Percentiles rank a stretch among this genome's conserved stretches.
phyloP scores from a whole-genome alignment of 805 yeast genomes.

The Kuraishia ogatae region DNA sequence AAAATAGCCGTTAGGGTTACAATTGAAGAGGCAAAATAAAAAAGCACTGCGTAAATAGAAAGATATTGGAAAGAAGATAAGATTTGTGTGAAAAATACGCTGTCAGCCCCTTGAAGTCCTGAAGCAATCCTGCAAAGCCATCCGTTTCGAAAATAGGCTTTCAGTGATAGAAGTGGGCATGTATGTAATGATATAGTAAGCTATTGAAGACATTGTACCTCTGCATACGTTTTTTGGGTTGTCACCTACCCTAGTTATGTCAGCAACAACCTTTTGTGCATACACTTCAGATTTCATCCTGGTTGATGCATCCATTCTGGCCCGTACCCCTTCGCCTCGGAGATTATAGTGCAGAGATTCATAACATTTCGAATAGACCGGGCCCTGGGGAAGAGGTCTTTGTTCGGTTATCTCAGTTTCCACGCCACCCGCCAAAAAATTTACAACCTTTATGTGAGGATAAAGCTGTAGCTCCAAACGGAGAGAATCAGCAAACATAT shows the following conservation, averaged over 20 bases:
- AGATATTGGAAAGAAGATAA: too few relatives aligned
- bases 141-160: neutral
- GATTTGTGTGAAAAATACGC: too few relatives aligned
- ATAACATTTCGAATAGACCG: neutral
- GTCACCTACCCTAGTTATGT: constrained; percentile 20
- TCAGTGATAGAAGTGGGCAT: neutral
- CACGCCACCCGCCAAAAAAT: constrained; percentile 71
- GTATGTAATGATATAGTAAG: neutral
- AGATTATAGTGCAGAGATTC: constrained; percentile 43
- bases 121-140: neutral
- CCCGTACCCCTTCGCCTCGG: constrained; percentile 41
- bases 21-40: too few relatives aligned
- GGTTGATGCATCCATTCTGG: constrained; percentile 54
- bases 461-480: constrained; percentile 64
- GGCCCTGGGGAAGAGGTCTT: constrained; percentile 39
- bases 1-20: too few relatives aligned
- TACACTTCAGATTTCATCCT: constrained; percentile 45
- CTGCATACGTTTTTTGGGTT: neutral
- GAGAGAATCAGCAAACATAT: constrained; percentile 55
- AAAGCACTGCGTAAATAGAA: too few relatives aligned
- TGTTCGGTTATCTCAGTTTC: constrained; percentile 61
- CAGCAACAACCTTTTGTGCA: constrained; percentile 46
- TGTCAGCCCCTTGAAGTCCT: neutral
- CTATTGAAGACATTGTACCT: neutral
- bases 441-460: constrained; percentile 54